Conservation (phyloP, 768 basidiomycete genomes). For the Termitomyces sp. region DNA sequence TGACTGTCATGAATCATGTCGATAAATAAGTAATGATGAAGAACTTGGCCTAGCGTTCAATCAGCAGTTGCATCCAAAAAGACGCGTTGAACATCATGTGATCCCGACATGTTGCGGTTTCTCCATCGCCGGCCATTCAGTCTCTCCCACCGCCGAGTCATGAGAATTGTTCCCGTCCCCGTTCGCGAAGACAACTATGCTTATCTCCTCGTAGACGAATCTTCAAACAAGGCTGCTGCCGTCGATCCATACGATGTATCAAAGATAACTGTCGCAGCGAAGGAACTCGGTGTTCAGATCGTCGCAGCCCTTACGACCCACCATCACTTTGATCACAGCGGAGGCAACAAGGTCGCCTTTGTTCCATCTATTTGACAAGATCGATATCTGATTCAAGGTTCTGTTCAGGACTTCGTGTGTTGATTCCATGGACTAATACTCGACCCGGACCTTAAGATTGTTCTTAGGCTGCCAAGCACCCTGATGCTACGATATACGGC, state of each 20-base stretch:
- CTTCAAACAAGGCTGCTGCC: conserved; percentile 64
- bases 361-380: neutral
- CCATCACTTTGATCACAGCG: conserved; percentile 87
- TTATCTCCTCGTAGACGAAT: conserved; percentile 73
- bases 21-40: neutral
- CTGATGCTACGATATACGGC: conserved; percentile 65
- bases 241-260: conserved; percentile 79
- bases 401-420: conserved; percentile 49
- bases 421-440: neutral
- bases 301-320: conserved; percentile 85
- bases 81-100: conserved; percentile 1
- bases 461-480: conserved; percentile 37
- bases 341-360: conserved; percentile 68
- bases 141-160: conserved; percentile 25
- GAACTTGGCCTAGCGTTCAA: no score
- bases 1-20: neutral
- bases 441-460: neutral
- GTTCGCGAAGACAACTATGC: conserved; percentile 84
- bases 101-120: conserved; percentile 12
- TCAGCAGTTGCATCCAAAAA: no score
- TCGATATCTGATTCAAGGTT: neutral
- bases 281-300: conserved; percentile 57
- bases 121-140: conserved; percentile 14
- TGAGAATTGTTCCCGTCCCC: conserved; percentile 78
- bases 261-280: conserved; percentile 63